Base-by-base conservation (phyloP, 768 basidiomycete genomes). In the Cubamyces lactineus region DNA sequence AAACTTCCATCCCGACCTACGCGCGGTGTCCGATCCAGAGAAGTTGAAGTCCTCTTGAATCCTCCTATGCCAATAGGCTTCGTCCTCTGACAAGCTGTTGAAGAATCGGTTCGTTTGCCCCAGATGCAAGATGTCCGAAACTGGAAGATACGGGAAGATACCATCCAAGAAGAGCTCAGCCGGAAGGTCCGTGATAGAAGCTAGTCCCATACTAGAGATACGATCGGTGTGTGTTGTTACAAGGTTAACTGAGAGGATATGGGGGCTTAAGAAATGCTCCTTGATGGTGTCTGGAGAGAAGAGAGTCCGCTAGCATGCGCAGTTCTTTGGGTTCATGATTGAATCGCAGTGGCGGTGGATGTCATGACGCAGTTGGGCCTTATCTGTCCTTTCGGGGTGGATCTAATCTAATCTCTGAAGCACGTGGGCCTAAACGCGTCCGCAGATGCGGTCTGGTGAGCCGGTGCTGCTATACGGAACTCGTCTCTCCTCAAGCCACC, bases 121-220 rank as follows among this genome's bases (percentile, higher is more conserved):
- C 8, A 96, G 79, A 45, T 75, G 75, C 3, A 86, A 73, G 21
- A 95, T 75, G 71, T 88, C 87, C 13, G 70, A 66, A 28, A 85
- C 71, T 11, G 81, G 73, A 28, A 93, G 75, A 9, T 73, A 67
- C 21, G 87, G 86, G 6, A 92, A 75, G 4, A 96, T 62, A 64
- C 89, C 82, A 72, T 95, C 92, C 23, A 92, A 74, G 30, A 94
- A 72, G n/a, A 94, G 77, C 72, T 96, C 93, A 24, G 88, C 71
- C 2, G 94, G 93, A 16, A 94, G 68, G 57, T 86, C 80, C 21
- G 78, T 66, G 26, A 89, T 23, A n/a, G 53, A 53, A 11, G 34
- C 26, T 34, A 30, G n/a, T 15, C 21, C 34, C 34, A 34, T 34
- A 11, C 1, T 34, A 34, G 5, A 34, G 4, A 34, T 34, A 34